Base-by-base conservation (phyloP, 2,329 filamentous ascomycete species). In the Tolypocladium inflatum region DNA sequence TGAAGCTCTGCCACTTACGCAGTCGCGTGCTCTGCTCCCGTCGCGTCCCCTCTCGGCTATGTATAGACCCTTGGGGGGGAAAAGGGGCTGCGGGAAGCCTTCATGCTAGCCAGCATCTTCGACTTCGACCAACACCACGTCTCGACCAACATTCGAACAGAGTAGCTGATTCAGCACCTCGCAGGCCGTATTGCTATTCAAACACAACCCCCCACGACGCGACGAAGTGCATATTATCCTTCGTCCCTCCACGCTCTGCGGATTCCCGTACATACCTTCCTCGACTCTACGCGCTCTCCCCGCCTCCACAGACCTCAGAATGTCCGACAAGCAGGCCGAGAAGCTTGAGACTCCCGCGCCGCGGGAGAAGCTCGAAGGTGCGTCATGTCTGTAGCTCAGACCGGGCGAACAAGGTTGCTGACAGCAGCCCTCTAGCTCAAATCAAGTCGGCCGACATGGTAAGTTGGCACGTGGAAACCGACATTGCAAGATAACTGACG, bases 381-480 rank as follows among this genome's bases (percentile, higher is more conserved):
- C 72, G 73, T 57, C 35, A 17, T 33, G 33, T 35, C 54, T 53
- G 33, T 30, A 13, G n/a, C 10, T 9, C 10, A 17, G 10, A n/a
- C 41, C 42, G 5, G 19, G 50, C 41, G 41, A 39, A 57, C 19
- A 26, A 30, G n/a, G 19, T 45, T 48, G 57, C 61, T 64, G 60
- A 64, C 60, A 9, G 38, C 26, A 11, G 51, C 35, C 39, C 54
- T 67, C 64, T 70, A 99, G 94, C 91, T 63, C 91, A 96, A 78
- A 87, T 99, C 76, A 99, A 99, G 81, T 96, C 92, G 66, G 93
- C 91, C 60, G 94, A 99, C 73, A 99, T 99, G 94, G 94, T 97
- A 82, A 56, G 60, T 59, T n/a, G 33, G 35, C 21, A 15, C 10
- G 8, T 51, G 48, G 17, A 35, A 35, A 35, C 30, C 11, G 21